Base-by-base conservation (phyloP, 1,284 basidiomycete genomes). In the Ceratobasidium sp. region DNA sequence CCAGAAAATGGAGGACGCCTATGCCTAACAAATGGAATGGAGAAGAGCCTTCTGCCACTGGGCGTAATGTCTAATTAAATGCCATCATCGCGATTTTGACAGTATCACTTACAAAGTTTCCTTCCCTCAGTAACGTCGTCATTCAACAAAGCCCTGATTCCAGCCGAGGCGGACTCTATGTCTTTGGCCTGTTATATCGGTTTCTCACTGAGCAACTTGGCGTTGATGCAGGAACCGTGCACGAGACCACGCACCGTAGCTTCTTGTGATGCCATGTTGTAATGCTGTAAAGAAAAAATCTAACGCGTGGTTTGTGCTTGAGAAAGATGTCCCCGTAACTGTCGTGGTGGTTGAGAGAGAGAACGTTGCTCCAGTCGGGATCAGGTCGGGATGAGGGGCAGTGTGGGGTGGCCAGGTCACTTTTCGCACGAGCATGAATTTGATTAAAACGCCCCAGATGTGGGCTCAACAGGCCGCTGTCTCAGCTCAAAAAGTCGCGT, bases 21-120 rank as follows among this genome's bases (percentile, higher is more conserved):
- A 88, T 82, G 1, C 91, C 91, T 73, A 92, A 83, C 43, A 86
- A 82, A 79, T 92, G 91, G 78, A 91, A 90, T 0, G 91, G 87
- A 32, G 89, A 88, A 57, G 86, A 83, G 5, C 83, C 81, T 1
- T 80, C 79, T 32, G 82, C 75, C 77, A 93, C 76, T 77, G 58
- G 5, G 46, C 43, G 47, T 63, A 46, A 57, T 55, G 44, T 30
- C 50, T 35, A 41, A 21, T 44, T 62, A 66, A 35, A 13, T 28
- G 21, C 26, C 28, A n/a, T n/a, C 43, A 16, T 30, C 49, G 26
- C 30, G 49, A 21, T 28, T 50, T 50, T 32, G 57, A 35, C 21
- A 30, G 28, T 47, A 57, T 61, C 59, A 66, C 74, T 49, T 54
- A 77, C 72, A 90, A 47, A 84, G 81, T 13, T 82, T 78, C 74